These are phyloP conservation scores for Boletellus ananiceps DNA, from an alignment of 768 basidiomycete genomes.

Conservation along the genomic window DNA sequence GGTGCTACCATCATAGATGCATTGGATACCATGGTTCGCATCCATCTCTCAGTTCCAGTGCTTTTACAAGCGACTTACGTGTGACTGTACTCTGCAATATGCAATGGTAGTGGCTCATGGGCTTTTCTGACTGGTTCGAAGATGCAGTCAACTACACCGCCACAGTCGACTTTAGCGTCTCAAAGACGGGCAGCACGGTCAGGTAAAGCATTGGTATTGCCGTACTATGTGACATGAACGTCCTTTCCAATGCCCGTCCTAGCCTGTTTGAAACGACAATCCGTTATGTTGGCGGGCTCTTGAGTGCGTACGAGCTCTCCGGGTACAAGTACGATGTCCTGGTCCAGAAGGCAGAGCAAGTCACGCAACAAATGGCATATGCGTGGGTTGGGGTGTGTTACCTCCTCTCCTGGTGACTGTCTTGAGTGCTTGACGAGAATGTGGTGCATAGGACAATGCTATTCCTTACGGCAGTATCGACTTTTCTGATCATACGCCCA, in stretches of 20 bases:
- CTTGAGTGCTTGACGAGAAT: not conserved
- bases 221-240: not conserved
- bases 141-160: conserved; percentile 52
- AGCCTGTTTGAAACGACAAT: conserved; percentile 71
- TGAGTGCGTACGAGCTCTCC: conserved; percentile 69
- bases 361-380: conserved; percentile 59
- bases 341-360: conserved; percentile 56
- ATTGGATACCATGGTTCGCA: conserved; percentile 55
- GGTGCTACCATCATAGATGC: conserved; percentile 64
- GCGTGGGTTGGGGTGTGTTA: conserved; percentile 54
- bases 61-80: not conserved
- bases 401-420: not conserved
- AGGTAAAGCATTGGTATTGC: conserved; percentile 29
- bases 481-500: conserved; percentile 35
- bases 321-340: conserved; percentile 45
- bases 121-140: conserved; percentile 43
- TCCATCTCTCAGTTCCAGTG: not conserved
- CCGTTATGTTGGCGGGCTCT: conserved; percentile 61
- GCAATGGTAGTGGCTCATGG: conserved; percentile 48
- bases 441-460: conserved; percentile 25
- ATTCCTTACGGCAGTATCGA: conserved; percentile 38
- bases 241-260: not conserved
- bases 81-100: not conserved
- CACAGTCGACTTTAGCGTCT: conserved; percentile 48
- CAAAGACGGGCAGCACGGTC: conserved; percentile 43